Conservation (phyloP, 2,329 filamentous ascomycete species). For the Polychaeton citri region DNA sequence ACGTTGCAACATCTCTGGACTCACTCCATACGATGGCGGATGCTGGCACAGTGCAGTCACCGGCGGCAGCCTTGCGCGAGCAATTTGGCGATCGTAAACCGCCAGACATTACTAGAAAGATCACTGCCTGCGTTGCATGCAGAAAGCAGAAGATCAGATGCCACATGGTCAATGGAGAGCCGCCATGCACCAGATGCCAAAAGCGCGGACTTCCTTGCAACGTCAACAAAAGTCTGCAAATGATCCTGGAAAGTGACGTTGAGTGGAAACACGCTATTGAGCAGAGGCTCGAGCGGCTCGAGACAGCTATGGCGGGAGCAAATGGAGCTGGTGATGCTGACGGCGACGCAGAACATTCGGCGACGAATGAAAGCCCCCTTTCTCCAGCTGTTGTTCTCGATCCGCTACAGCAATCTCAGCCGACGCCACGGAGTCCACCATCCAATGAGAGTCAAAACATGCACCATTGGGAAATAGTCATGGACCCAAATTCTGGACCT, state of each 20-base stretch:
- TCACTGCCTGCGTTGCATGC: slow-evolving; percentile 29
- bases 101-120: too few species aligned
- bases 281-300: slow-evolving; percentile 22
- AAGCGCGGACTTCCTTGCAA: slow-evolving; percentile 27
- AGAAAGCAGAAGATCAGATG: slow-evolving; percentile 32
- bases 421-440: too few species aligned
- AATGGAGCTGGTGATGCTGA: too few species aligned
- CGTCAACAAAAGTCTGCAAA: slow-evolving; percentile 30
- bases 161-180: slow-evolving; percentile 24
- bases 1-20: too few species aligned
- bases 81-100: too few species aligned
- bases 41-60: too few species aligned
- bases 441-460: too few species aligned
- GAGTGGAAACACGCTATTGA: slow-evolving; percentile 28
- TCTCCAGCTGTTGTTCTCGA: too few species aligned
- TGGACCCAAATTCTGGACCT: slow-evolving; percentile 25
- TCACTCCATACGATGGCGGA: too few species aligned
- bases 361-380: slow-evolving; percentile 7
- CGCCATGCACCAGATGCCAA: slow-evolving; percentile 28
- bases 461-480: slow-evolving; percentile 24
- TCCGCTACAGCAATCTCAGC: too few species aligned
- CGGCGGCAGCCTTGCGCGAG: too few species aligned
- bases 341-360: slow-evolving; percentile 15
- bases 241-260: slow-evolving; percentile 28
- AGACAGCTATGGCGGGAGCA: too few species aligned